Evolutionary conservation across 1,139 yeast species (phyloP).

Genomic region (Nakaseomyces nivariensis): DNA sequence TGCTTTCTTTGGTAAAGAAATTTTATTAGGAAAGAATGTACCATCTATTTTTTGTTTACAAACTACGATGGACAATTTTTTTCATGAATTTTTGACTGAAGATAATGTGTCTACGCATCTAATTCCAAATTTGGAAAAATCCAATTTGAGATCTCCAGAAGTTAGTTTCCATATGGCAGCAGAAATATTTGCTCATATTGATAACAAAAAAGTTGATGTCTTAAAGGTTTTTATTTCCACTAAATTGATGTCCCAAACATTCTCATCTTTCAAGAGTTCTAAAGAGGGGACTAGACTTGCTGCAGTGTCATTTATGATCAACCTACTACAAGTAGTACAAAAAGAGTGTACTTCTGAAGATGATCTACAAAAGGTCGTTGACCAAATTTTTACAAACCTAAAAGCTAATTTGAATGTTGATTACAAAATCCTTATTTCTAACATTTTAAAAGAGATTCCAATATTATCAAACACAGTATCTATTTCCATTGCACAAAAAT

Average conservation of each 20-base stretch:
- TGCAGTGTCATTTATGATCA: constrained; percentile 38
- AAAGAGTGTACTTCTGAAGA: constrained; percentile 14
- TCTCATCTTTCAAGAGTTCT: constrained; percentile 60
- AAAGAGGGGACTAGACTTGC: constrained; percentile 54
- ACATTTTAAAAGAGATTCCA: constrained; percentile 33
- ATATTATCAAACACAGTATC: constrained; percentile 24
- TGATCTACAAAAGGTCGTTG: constrained; percentile 31
- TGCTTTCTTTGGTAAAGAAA: constrained; percentile 33
- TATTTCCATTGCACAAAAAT: constrained; percentile 33
- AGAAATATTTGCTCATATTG: constrained; percentile 35
- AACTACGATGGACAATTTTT: constrained; percentile 28
- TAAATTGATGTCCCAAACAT: constrained; percentile 50
- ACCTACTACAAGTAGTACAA: constrained; percentile 14
- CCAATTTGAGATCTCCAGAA: constrained; percentile 77
- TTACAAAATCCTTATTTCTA: constrained; percentile 43
- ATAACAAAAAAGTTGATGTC: constrained; percentile 31
- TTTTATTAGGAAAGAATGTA: constrained; percentile 37
- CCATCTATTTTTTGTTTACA: constrained; percentile 31
- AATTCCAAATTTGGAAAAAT: constrained; percentile 61
- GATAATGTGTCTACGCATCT: constrained; percentile 37
- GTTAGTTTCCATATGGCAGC: constrained; percentile 45
- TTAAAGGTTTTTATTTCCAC: constrained; percentile 34
- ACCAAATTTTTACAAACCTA: constrained; percentile 47
- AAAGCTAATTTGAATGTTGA: constrained; percentile 62
- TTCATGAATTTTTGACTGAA: constrained; percentile 36